These are phyloP conservation scores for Phytophthora aleatoria DNA, from an alignment of 352 stramenopile species.

Conservation along the genomic window DNA sequence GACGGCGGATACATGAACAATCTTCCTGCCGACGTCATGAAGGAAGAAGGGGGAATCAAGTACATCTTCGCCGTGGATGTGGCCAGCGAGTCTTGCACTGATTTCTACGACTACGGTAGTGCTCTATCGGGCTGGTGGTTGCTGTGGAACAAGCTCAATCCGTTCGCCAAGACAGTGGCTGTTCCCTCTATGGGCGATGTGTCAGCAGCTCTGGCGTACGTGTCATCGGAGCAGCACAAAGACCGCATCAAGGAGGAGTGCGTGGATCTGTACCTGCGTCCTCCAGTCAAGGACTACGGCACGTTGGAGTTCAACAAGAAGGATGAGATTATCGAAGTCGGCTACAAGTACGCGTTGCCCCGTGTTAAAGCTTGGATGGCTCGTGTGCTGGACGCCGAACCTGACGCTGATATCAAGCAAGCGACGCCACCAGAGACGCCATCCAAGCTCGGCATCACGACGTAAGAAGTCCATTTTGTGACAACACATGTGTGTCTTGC, in stretches of 20 bases:
- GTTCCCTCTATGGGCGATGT: slow-evolving; percentile 94
- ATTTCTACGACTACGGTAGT: slow-evolving; percentile 85
- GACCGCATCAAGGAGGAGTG: slow-evolving; percentile 83
- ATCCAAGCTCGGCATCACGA: slow-evolving; percentile 27
- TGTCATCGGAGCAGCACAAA: slow-evolving; percentile 91
- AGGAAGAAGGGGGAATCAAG: slow-evolving; percentile 87
- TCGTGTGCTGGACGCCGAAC: slow-evolving; percentile 58
- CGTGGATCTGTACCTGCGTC: slow-evolving; percentile 89
- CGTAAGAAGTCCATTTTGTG: slow-evolving; percentile 12
- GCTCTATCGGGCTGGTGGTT: slow-evolving; percentile 91
- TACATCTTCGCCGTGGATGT: slow-evolving; percentile 92
- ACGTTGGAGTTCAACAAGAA: slow-evolving; percentile 94
- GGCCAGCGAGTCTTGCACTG: slow-evolving; percentile 71
- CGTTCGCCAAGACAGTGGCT: slow-evolving; percentile 84
- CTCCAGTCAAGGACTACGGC: slow-evolving; percentile 88
- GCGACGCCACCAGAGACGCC: slow-evolving; percentile 9
- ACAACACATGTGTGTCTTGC: neutral
- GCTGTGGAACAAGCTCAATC: slow-evolving; percentile 91
- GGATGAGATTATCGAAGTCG: slow-evolving; percentile 89
- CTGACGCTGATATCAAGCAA: slow-evolving; percentile 63
- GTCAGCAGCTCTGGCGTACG: slow-evolving; percentile 85
- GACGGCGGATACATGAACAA: slow-evolving; percentile 96
- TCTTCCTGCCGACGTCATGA: slow-evolving; percentile 92
- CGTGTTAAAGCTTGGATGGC: slow-evolving; percentile 65
- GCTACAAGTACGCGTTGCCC: slow-evolving; percentile 83